Base-by-base conservation (phyloP, 208 protist species). In the Blastocrithidia nonstop region DNA sequence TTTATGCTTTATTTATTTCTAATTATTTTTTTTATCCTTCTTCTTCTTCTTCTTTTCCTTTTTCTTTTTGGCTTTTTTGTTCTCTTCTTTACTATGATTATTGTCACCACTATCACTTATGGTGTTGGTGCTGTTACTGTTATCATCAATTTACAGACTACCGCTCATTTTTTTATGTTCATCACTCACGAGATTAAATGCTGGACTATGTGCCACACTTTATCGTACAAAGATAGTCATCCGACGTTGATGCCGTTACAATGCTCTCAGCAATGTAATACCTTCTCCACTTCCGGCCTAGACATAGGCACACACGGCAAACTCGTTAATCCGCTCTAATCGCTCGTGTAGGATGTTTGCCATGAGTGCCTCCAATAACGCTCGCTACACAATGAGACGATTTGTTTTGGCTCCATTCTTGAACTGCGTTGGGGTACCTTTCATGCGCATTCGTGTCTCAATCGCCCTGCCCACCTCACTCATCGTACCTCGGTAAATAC, bases 401-500 rank as follows among this genome's bases (percentile, higher is more conserved):
- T 57, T 38, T 24, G 69, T 47, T 26, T 60, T 52, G 17, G 69
- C 54, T 17, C 82, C 82, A 16, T 46, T 68, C 49, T 86, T 87
- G 61, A 80, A 93, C 58, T 93, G 69, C 16, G 75, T 49, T 20
- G 83, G 82, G 16, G 83, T 58, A 4, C 81, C 76, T 36, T 77
- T 85, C 38, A 71, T 61, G 7, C 78, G 61, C 67, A 93, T 66
- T 1, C 78, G 75, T 20, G 49, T 48, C 42, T 93, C 83, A 1
- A 93, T 57, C 4, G 51, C 64, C 31, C 73, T 82, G 26, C 78
- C 78, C 45, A 84, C 73, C 54, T 91, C 77, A 1, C 57, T 64
- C 21, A 57, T 23, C 2, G 71, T 44, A 24, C 78, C 77, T 6
- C 76, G 65, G 57, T 87, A 92, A 5, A 92, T 73, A 23, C 54